phyloP scores from a whole-genome alignment of 176 grass and related monocot genomes.

The Carex scoparia region DNA sequence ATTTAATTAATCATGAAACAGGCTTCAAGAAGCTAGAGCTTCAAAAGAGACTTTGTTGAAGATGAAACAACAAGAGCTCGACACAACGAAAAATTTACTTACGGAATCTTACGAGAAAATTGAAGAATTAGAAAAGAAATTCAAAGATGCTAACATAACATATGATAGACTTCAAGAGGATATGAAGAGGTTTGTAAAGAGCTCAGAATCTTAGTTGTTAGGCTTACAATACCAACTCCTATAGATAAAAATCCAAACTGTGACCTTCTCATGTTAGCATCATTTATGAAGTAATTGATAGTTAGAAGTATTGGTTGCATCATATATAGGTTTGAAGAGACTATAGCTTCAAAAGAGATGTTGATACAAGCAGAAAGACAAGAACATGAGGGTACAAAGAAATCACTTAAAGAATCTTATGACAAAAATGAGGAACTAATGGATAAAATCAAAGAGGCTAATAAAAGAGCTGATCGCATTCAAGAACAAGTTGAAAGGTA shows the following conservation, averaged over 20 bases:
- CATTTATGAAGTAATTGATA: constrained; percentile 5
- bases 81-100: constrained; percentile 44
- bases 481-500: constrained; percentile 29
- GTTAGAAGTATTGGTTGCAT: neutral
- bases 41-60: constrained; percentile 43
- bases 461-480: constrained; percentile 32
- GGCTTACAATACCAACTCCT: constrained; percentile 13
- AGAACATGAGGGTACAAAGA: constrained; percentile 28
- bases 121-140: constrained; percentile 45
- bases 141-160: constrained; percentile 49
- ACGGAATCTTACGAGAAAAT: constrained; percentile 39
- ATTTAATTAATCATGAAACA: constrained; percentile 34
- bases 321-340: constrained; percentile 21
- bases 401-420: constrained; percentile 27
- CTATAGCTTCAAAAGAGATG: constrained; percentile 26
- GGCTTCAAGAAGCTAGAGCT: constrained; percentile 40
- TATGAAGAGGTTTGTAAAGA: constrained; percentile 46
- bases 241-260: neutral
- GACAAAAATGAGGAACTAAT: constrained; percentile 28
- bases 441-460: constrained; percentile 24
- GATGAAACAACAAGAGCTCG: constrained; percentile 46
- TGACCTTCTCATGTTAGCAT: neutral
- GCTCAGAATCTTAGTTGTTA: neutral
- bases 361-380: constrained; percentile 24
- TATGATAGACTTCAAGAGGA: constrained; percentile 54